Evolutionary conservation across 73 alveolate species (phyloP).

Genomic region (Symbiodinium natans): DNA sequence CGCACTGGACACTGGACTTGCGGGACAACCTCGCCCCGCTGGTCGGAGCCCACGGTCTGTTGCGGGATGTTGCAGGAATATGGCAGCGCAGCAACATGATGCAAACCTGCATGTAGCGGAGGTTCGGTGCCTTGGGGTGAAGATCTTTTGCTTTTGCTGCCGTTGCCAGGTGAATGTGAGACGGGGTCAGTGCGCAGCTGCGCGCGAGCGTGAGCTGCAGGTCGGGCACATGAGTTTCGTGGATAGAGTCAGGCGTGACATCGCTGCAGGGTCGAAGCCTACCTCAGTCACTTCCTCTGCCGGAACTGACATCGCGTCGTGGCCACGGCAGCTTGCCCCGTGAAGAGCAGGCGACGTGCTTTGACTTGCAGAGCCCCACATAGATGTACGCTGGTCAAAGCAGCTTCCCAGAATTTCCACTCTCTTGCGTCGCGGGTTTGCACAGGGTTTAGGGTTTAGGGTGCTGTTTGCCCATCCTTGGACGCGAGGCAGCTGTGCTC

Average conservation of each 20-base stretch:
- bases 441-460: too few species aligned
- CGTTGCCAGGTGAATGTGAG: slow-evolving; percentile 23
- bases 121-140: too few species aligned
- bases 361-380: too few species aligned
- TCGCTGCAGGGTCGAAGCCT: background rate
- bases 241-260: background rate
- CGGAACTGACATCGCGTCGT: background rate
- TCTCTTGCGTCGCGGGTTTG: too few species aligned
- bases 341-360: background rate
- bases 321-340: background rate
- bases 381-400: too few species aligned
- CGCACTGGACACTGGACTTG: slow-evolving; percentile 49
- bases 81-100: too few species aligned
- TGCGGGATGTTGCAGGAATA: too few species aligned
- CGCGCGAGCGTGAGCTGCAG: slow-evolving; percentile 27
- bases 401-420: too few species aligned
- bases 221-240: too few species aligned
- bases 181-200: slow-evolving; percentile 47
- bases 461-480: too few species aligned
- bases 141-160: too few species aligned
- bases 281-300: background rate
- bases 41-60: background rate
- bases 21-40: slow-evolving; percentile 28
- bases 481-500: slow-evolving; percentile 38
- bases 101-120: too few species aligned